A percentile compares a stretch with the other conserved stretches of the same genome.
These are phyloP conservation scores for Vicia faba DNA, from an alignment of 306 rosid genomes.

Conservation along the genomic window DNA sequence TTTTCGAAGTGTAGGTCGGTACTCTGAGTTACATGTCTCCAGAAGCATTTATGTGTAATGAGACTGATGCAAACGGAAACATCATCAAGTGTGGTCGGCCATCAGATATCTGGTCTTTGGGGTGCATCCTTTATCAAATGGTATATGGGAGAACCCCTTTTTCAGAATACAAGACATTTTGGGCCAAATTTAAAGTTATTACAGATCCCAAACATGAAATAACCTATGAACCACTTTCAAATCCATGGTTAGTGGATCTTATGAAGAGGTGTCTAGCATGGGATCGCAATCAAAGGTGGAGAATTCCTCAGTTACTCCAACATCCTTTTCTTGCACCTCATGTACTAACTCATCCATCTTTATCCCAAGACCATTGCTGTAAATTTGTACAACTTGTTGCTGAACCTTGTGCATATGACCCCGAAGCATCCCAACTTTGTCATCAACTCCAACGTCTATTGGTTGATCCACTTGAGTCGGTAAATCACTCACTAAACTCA, in stretches of 20 bases:
- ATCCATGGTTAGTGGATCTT: constrained; percentile 94
- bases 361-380: constrained; percentile 49
- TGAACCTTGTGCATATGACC: constrained; percentile 52
- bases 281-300: constrained; percentile 93
- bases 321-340: constrained; percentile 94
- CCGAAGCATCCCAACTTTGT: constrained; percentile 59
- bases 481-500: constrained; percentile 47
- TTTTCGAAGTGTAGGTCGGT: constrained; percentile 63
- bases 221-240: constrained; percentile 59
- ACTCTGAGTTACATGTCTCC: constrained; percentile 98
- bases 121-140: constrained; percentile 98
- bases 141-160: constrained; percentile 93
- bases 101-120: constrained; percentile 95
- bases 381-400: constrained; percentile 61
- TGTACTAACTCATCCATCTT: constrained; percentile 41
- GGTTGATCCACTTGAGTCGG: constrained; percentile 44
- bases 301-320: constrained; percentile 87
- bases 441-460: constrained; percentile 63
- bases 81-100: constrained; percentile 89
- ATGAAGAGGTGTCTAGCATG: constrained; percentile 92
- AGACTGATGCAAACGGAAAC: constrained; percentile 83
- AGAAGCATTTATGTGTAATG: constrained; percentile 95
- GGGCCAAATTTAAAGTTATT: constrained; percentile 93
- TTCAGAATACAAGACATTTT: constrained; percentile 85
- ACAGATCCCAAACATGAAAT: constrained; percentile 87